A percentile compares a stretch with the other conserved stretches of the same genome.
phyloP scores from a whole-genome alignment of 768 basidiomycete species.

The Lactifluus echinatus region DNA sequence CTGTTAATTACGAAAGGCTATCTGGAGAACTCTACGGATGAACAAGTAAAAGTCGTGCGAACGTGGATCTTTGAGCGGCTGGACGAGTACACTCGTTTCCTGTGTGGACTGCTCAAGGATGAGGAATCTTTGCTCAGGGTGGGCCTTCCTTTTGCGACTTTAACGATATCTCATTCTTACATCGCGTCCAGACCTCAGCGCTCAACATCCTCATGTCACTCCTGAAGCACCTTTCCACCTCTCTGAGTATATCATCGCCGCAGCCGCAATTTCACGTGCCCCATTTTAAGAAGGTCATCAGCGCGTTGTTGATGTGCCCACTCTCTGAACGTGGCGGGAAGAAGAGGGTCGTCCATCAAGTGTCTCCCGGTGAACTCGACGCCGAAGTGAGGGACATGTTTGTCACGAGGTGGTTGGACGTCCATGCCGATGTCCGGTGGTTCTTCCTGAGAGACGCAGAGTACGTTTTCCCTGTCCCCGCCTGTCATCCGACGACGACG shows the following conservation, averaged over 20 bases:
- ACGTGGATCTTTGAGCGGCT: conserved; percentile 76
- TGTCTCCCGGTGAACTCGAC: conserved; percentile 36
- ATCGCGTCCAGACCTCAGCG: conserved; percentile 46
- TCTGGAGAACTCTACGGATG: conserved; percentile 42
- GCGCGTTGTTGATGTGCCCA: conserved; percentile 54
- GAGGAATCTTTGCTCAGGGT: conserved; percentile 71
- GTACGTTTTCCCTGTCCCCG: conserved; percentile 33
- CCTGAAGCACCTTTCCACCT: conserved; percentile 67
- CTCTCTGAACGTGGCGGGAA: conserved; percentile 32
- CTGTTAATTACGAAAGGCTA: conserved; percentile 51
- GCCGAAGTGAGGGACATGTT: conserved; percentile 56
- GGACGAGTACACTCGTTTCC: conserved; percentile 57
- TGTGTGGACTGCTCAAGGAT: conserved; percentile 65
- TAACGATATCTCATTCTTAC: conserved; percentile 3
- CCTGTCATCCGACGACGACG: not conserved
- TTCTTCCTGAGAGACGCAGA: conserved; percentile 76
- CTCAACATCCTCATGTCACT: conserved; percentile 71
- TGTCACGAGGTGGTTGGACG: conserved; percentile 63
- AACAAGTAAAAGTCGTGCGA: conserved; percentile 52
- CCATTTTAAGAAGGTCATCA: conserved; percentile 57
- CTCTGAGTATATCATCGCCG: conserved; percentile 36
- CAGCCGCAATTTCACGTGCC: conserved; percentile 61
- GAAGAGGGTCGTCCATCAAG: conserved; percentile 15
- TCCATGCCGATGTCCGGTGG: conserved; percentile 80
- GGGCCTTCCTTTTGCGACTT: conserved; percentile 24